Percentiles rank a stretch among this genome's conserved stretches.
phyloP scores from a whole-genome alignment of 2,329 filamentous ascomycete species.

The Apiospora phragmitis region DNA sequence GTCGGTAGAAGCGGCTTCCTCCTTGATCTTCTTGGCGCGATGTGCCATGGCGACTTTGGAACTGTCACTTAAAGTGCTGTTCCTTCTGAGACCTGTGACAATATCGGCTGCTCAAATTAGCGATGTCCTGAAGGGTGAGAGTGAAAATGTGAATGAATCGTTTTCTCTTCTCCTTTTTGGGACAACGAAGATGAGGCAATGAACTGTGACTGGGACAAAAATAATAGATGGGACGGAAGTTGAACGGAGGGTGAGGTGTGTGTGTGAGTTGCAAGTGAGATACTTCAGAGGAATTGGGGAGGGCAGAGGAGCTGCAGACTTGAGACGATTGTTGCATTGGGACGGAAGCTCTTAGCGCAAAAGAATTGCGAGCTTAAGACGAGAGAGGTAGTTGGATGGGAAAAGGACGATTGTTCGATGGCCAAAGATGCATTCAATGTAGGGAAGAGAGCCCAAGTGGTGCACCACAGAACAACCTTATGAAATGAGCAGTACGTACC shows the following conservation, averaged over 20 bases:
- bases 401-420: background rate
- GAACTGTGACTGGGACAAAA: background rate
- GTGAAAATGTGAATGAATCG: constrained; percentile 8
- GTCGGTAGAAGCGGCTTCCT: constrained; percentile 36
- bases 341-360: background rate
- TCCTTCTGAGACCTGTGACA: constrained; percentile 19
- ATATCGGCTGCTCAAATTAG: constrained; percentile 26
- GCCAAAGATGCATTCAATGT: background rate
- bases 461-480: background rate
- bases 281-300: background rate
- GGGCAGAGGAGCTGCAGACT: background rate
- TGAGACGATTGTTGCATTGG: background rate
- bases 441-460: background rate
- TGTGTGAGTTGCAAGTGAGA: background rate
- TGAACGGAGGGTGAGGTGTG: background rate
- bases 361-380: background rate
- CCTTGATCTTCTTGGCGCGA: constrained; percentile 31
- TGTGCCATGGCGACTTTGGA: constrained; percentile 20
- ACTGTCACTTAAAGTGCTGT: constrained; percentile 12
- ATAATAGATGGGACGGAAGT: background rate
- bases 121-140: background rate
- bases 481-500: constrained; percentile 33
- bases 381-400: background rate
- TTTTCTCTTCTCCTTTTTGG: background rate
- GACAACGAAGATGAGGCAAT: background rate